Percentiles rank a stretch among this genome's conserved stretches.
Evolutionary conservation across 345 rosid species (phyloP).

Genomic region (Euphorbia pulcherrima): DNA sequence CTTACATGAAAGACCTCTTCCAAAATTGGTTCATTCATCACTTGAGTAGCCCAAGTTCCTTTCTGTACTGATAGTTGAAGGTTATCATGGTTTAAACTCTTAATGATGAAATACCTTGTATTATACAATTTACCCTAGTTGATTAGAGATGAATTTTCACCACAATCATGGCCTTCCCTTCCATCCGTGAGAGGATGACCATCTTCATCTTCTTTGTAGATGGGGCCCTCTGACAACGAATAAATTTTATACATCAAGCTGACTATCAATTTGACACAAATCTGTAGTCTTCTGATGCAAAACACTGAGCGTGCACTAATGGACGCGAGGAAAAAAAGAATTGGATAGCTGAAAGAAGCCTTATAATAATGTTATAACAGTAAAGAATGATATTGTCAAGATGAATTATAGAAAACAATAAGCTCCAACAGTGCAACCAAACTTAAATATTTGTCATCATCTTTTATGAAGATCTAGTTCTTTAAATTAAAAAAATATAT

Average conservation of each 20-base stretch:
- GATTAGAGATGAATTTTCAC: slow-evolving; percentile 34
- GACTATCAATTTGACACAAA: not conserved
- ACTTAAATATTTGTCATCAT: not conserved
- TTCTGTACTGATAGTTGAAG: slow-evolving; percentile 68
- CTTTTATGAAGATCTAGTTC: not conserved
- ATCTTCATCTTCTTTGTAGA: slow-evolving; percentile 50
- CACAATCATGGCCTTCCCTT: slow-evolving; percentile 37
- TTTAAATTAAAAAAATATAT: not conserved
- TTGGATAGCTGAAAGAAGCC: slow-evolving; percentile 1
- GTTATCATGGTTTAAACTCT: slow-evolving; percentile 83
- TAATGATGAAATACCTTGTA: slow-evolving; percentile 86
- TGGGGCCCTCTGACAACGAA: slow-evolving; percentile 61
- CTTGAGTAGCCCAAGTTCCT: slow-evolving; percentile 99
- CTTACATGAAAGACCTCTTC: slow-evolving; percentile 93
- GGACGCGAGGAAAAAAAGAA: not conserved
- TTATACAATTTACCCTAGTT: slow-evolving; percentile 43
- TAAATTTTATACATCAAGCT: not conserved
- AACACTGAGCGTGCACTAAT: not conserved
- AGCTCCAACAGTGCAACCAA: not conserved
- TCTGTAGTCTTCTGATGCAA: not conserved
- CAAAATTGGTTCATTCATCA: slow-evolving; percentile 94
- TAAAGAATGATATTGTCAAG: not conserved
- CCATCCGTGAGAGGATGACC: slow-evolving; percentile 41
- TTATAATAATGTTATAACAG: not conserved
- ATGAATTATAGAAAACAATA: not conserved